Base-by-base conservation (phyloP, 805 yeast genomes). In the Monosporozyma servazzii region DNA sequence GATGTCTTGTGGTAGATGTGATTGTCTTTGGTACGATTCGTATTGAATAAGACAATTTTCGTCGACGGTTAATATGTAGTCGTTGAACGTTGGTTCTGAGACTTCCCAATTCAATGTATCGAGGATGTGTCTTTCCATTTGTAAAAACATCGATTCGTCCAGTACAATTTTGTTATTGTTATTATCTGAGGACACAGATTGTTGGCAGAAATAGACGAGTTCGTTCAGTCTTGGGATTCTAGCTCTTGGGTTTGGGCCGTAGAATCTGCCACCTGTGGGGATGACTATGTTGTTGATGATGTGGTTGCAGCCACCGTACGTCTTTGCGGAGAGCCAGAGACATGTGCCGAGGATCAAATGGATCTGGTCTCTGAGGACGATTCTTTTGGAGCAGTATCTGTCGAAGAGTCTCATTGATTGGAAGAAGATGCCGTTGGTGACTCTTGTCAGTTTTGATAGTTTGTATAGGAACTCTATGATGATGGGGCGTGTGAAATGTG, bases 331-430 rank as follows among this genome's bases (percentile, higher is more conserved):
- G 31, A 91, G 77, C 97, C 98, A 91, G 36, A 91, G 71, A 54
- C 96, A 88, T 4, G 96, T 88, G 54, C 95, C 86, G 31, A 95
- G 88, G 10, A 91, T 91, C 50, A 91, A 75, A 68, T 90, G 96
- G 54, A 88, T 82, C 69, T 90, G 98, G 52, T 86, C 90, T 57
- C 83, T 79, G 56, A 86, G 76, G 0, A 90, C 93, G 7, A 89
- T 81, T 59, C 98, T 76, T 60, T 83, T 85, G 49, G 96, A 85
- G 65, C 96, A 86, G 71, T 91, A 91, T 54, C 97, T 79, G 67
- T 91, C 99, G 54, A 91, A 86, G 49, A 90, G 75, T 59, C 84
- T 82, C 40, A 84, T 80, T 0, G 85, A 81, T 64, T 81, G 73
- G 79, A 80, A 71, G 73, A 81, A 73, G 62, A 87, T 74, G 73